A percentile compares a stretch with the other conserved stretches of the same genome.
Conservation (phyloP, 2,329 filamentous ascomycete genomes). For the Colletotrichum sojae region DNA sequence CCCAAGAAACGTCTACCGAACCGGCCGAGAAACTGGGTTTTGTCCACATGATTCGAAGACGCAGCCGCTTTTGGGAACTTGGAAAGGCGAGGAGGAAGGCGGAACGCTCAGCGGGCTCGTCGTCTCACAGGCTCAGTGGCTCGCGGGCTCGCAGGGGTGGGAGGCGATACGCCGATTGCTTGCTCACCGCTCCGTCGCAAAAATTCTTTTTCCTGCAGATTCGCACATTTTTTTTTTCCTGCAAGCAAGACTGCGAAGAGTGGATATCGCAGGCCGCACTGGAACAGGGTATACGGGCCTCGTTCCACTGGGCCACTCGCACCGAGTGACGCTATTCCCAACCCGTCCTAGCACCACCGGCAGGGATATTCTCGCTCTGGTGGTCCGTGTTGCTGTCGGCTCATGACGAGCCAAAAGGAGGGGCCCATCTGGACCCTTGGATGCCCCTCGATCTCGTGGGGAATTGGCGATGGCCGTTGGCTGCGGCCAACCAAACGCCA, state of each 20-base stretch:
- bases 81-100: conserved; percentile 12
- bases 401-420: conserved; percentile 40
- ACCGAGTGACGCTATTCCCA: conserved; percentile 18
- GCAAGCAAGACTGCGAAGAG: conserved; percentile 36
- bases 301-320: conserved; percentile 26
- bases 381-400: conserved; percentile 34
- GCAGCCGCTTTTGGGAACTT: conserved; percentile 20
- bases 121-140: conserved; percentile 22
- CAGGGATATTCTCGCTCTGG: conserved; percentile 1
- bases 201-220: conserved; percentile 34
- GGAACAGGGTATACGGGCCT: conserved; percentile 30
- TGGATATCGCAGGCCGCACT: conserved; percentile 27
- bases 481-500: conserved; percentile 36
- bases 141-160: conserved; percentile 11
- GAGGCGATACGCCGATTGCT: conserved; percentile 40
- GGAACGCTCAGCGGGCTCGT: conserved; percentile 16
- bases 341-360: conserved; percentile 3
- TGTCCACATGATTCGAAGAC: conserved; percentile 34
- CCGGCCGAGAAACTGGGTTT: conserved; percentile 29
- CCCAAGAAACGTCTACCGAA: conserved; percentile 29
- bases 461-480: conserved; percentile 33
- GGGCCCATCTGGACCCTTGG: conserved; percentile 38
- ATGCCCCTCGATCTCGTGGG: conserved; percentile 42
- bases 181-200: conserved; percentile 41
- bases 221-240: conserved; percentile 33